These are phyloP conservation scores for Brassica napus DNA, from an alignment of 345 rosid genomes.

Conservation along the genomic window DNA sequence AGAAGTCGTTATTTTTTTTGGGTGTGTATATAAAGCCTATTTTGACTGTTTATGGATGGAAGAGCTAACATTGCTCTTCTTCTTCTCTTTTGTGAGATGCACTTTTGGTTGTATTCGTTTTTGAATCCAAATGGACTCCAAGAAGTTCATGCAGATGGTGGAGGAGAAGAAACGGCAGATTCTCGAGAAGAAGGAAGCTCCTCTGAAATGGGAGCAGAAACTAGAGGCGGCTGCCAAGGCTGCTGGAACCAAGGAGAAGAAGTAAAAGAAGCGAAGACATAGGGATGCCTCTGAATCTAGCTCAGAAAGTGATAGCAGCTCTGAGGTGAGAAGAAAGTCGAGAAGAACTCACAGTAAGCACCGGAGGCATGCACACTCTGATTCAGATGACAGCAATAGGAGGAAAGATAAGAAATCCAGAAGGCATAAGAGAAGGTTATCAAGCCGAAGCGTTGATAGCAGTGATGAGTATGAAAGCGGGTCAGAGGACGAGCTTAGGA, in stretches of 20 bases:
- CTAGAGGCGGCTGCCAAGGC: conserved; percentile 88
- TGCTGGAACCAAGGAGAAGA: conserved; percentile 60
- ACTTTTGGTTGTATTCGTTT: conserved; percentile 72
- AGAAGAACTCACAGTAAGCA: conserved; percentile 60
- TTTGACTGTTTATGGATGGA: conserved; percentile 35
- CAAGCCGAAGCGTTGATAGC: conserved; percentile 42
- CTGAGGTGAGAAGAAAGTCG: conserved; percentile 53
- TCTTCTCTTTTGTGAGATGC: conserved; percentile 98
- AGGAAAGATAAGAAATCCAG: conserved; percentile 57
- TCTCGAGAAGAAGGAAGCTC: conserved; percentile 82
- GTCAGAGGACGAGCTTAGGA: conserved; percentile 55
- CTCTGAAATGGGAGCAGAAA: conserved; percentile 94
- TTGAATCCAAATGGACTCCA: conserved; percentile 83
- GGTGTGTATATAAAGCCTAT: not conserved
- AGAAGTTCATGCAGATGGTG: conserved; percentile 90
- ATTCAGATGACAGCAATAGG: conserved; percentile 56
- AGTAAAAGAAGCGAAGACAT: conserved; percentile 63
- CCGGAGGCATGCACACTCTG: conserved; percentile 51
- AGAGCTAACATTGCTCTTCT: conserved; percentile 78
- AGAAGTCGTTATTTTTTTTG: not conserved
- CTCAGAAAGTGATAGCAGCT: conserved; percentile 48
- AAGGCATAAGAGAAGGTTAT: conserved; percentile 51
- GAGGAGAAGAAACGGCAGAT: conserved; percentile 90
- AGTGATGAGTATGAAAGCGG: conserved; percentile 48
- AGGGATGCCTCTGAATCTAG: conserved; percentile 49